These are phyloP conservation scores for Chlamydomonas sp. DNA, from an alignment of 139 green algal genomes.

Conservation along the genomic window DNA sequence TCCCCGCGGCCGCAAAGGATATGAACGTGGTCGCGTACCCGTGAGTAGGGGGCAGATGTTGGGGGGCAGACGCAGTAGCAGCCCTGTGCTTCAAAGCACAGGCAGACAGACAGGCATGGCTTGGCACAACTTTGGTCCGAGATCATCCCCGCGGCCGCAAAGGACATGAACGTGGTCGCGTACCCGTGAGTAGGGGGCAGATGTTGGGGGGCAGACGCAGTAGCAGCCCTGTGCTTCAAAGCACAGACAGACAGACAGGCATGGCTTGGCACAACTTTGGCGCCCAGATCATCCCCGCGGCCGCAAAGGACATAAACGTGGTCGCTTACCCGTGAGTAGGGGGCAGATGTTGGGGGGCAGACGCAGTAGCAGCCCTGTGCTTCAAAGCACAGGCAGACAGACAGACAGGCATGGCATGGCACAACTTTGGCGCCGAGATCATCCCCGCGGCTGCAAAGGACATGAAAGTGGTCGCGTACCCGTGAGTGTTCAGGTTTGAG, in stretches of 20 bases:
- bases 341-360: too few species aligned
- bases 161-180: constrained; percentile 19
- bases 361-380: too few species aligned
- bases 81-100: too few species aligned
- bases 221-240: too few species aligned
- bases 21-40: constrained; percentile 21
- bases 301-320: constrained; percentile 30
- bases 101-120: too few species aligned
- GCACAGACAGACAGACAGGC: too few species aligned
- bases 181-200: constrained; percentile 55
- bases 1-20: constrained; percentile 61
- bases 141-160: constrained; percentile 83
- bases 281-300: constrained; percentile 91
- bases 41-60: too few species aligned
- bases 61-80: too few species aligned
- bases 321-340: constrained; percentile 20
- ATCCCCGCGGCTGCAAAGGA: constrained; percentile 68
- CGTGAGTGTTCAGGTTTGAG: too few species aligned
- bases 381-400: too few species aligned
- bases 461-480: constrained; percentile 20
- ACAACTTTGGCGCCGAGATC: constrained; percentile 98
- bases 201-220: too few species aligned
- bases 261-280: constrained; percentile 95
- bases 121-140: constrained; percentile 96
- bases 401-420: too few species aligned